Evolutionary conservation across 305 asterid genomes (phyloP).

Genomic region (Solanum aculeatissimum): DNA sequence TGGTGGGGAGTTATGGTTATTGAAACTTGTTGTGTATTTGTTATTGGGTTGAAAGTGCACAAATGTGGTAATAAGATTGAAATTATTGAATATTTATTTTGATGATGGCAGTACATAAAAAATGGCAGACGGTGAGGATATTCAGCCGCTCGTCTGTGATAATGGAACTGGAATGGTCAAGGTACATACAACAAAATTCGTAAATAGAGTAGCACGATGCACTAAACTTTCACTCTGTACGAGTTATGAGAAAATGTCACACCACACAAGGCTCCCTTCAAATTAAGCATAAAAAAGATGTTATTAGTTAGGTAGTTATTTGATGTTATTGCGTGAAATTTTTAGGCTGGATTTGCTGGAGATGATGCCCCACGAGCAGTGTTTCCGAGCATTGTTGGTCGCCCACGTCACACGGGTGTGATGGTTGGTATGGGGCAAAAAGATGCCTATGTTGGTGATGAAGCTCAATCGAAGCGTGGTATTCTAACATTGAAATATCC

Average conservation of each 20-base stretch:
- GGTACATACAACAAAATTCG: not conserved
- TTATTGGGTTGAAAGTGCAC: not conserved
- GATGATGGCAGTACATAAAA: not conserved
- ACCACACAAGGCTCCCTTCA: not conserved
- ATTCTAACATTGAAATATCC: not conserved
- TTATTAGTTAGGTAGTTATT: not conserved
- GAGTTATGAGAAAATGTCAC: not conserved
- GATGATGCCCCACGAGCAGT: not conserved
- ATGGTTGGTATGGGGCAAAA: not conserved
- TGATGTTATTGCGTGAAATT: not conserved
- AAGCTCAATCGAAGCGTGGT: conserved; percentile 2
- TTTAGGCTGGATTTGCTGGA: conserved; percentile 3
- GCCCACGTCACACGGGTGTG: not conserved
- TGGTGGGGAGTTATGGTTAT: not conserved
- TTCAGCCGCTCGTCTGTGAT: conserved; percentile 20
- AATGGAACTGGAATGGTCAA: conserved; percentile 25
- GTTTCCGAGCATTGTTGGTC: not conserved
- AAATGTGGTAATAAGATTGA: not conserved
- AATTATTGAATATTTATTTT: not conserved
- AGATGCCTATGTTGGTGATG: conserved; percentile 1
- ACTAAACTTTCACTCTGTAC: not conserved
- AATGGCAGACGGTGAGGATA: conserved; percentile 19
- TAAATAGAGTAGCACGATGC: not conserved
- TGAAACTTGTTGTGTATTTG: not conserved
- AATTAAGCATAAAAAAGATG: too few species aligned